Percentiles rank a stretch among this genome's conserved stretches.
These are phyloP conservation scores for Pterocarpus santalinus DNA, from an alignment of 306 rosid genomes.

Conservation along the genomic window DNA sequence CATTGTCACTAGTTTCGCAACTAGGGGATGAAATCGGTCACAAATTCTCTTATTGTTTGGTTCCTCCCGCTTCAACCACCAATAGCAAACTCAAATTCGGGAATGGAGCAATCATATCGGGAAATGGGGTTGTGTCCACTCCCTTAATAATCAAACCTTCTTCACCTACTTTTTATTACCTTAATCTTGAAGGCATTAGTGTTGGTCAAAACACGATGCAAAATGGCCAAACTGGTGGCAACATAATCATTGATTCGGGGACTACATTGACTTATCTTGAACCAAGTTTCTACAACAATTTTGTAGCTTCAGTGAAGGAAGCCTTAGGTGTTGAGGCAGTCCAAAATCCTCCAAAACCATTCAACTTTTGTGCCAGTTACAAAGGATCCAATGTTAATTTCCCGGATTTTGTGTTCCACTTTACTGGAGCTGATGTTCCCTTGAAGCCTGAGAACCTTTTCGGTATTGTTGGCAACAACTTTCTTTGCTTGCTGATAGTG, in stretches of 20 bases:
- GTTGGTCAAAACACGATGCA: conserved; percentile 15
- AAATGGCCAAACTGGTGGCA: conserved; percentile 4
- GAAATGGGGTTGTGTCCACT: background rate
- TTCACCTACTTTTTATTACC: background rate
- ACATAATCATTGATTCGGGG: conserved; percentile 36
- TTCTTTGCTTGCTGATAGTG: background rate
- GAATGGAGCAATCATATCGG: background rate
- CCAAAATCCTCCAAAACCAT: conserved; percentile 1
- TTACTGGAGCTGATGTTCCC: conserved; percentile 18
- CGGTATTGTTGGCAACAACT: background rate
- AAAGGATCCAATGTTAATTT: background rate
- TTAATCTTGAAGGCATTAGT: conserved; percentile 13
- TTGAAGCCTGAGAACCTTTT: background rate
- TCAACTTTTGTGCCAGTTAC: background rate
- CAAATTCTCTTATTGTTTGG: conserved; percentile 41
- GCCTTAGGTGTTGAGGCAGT: background rate
- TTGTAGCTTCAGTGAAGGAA: conserved; percentile 11
- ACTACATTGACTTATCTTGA: conserved; percentile 27
- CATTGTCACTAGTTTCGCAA: conserved; percentile 37
- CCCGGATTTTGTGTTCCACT: conserved; percentile 34
- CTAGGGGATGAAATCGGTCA: conserved; percentile 14
- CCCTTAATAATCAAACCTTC: background rate
- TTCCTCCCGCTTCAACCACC: conserved; percentile 6
- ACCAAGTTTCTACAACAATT: background rate
- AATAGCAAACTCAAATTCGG: conserved; percentile 29